Conservation (phyloP, 2,329 filamentous ascomycete genomes). For the Talaromyces sp. region DNA sequence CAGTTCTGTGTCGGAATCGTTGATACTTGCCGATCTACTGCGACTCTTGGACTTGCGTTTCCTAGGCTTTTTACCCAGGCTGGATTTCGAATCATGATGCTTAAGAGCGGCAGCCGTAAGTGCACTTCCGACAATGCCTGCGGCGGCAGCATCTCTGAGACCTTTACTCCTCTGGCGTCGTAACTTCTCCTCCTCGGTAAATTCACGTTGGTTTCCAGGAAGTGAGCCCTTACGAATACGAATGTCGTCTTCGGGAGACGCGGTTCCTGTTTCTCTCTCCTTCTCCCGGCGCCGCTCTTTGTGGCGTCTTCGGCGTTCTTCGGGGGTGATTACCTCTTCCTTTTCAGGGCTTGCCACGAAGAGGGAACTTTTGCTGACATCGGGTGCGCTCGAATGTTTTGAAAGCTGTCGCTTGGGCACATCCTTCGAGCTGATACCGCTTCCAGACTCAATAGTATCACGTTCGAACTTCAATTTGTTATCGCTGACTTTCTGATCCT, state of each 20-base stretch:
- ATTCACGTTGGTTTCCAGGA: constrained; percentile 32
- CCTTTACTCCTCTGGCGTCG: constrained; percentile 52
- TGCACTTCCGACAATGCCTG: constrained; percentile 51
- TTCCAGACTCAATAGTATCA: constrained; percentile 56
- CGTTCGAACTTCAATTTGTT: constrained; percentile 64
- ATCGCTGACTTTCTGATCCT: constrained; percentile 75
- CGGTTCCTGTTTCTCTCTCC: constrained; percentile 48
- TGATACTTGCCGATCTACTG: constrained; percentile 47
- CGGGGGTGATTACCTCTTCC: constrained; percentile 54
- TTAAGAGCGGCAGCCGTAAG: constrained; percentile 59
- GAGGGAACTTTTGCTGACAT: constrained; percentile 58
- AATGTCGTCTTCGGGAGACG: constrained; percentile 43
- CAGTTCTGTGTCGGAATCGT: constrained; percentile 55
- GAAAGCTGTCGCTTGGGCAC: constrained; percentile 51
- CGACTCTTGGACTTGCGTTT: constrained; percentile 47
- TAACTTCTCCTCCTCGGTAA: constrained; percentile 48
- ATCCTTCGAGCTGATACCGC: constrained; percentile 55
- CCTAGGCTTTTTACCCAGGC: constrained; percentile 41
- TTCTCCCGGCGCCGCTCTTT: constrained; percentile 52
- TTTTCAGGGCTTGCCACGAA: constrained; percentile 51
- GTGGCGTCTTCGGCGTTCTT: constrained; percentile 46
- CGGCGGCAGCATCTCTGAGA: constrained; percentile 52
- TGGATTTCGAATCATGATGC: constrained; percentile 61
- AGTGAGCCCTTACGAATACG: constrained; percentile 43
- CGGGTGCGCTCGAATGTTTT: constrained; percentile 57